Evolutionary conservation across 202 grass and related monocot genomes (phyloP), one percentile per base, ranked within the genome.

Genomic region (Hordeum pubiflorum): DNA sequence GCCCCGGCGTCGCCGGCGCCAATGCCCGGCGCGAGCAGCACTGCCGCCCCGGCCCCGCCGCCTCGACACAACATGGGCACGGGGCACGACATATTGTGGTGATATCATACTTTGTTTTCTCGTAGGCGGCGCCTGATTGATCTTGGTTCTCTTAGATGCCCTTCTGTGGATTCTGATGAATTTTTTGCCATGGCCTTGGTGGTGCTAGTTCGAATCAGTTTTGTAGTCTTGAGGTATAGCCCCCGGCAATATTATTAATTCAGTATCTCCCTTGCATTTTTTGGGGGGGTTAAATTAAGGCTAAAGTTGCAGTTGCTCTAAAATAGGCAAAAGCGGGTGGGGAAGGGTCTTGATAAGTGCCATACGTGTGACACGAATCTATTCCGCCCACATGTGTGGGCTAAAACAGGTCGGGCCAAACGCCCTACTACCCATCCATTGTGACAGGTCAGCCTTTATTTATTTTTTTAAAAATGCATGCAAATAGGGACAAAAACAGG

Each of bases 1-100:
- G 24, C 58, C 46, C 40, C 12, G 34, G 55, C 74, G 26, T 13
- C 58, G 59, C 65, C 57, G 63, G 43, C 43, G 34, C 75, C 48
- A 65, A 79, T 79, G 86, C 59, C 29, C 81, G 76, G 69, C 54
- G 60, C 38, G 69, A 54, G 62, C 76, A 37, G 81, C 40, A 60
- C 69, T 27, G 81, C 76, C 62, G 75, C 54, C 76, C 69, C 69
- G 76, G 17, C 70, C 76, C 81, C 32, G 62, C 81, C 26, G 69
- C 54, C 70, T 79, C 32, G 52, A 41, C 21, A 75, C 69, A 70
- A 84, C 55, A 55, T 43, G 54, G 76, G 81, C 10, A 77, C 76
- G 81, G 86, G 81, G 56, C 22, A 29, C 9, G 63, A 20, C 71
- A 59, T 41, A 21, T 59, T 69, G 34, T 33, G 36, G 70, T 80